Conservation (phyloP, 2,329 filamentous ascomycete genomes). For the Alternaria conjuncta region DNA sequence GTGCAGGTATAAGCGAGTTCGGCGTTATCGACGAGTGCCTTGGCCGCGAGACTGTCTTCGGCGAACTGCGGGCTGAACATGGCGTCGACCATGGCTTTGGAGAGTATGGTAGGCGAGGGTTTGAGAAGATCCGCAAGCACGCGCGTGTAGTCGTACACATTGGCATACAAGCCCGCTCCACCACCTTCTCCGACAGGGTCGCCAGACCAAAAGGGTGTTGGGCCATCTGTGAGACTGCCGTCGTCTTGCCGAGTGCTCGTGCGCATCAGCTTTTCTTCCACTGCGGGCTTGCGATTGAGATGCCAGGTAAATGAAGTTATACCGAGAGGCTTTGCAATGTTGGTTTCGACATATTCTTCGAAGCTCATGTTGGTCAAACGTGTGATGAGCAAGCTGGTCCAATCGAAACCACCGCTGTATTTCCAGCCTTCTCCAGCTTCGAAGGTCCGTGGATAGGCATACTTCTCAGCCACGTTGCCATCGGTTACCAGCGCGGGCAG, state of each 20-base stretch:
- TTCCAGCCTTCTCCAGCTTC: slow-evolving; percentile 56
- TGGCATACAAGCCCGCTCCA: slow-evolving; percentile 30
- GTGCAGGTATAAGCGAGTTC: slow-evolving; percentile 4
- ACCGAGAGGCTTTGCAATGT: slow-evolving; percentile 53
- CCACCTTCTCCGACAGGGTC: slow-evolving; percentile 20
- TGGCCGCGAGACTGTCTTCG: slow-evolving; percentile 27
- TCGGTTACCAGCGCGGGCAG: slow-evolving; percentile 3
- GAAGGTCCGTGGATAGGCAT: slow-evolving; percentile 35
- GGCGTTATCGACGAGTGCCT: slow-evolving; percentile 34
- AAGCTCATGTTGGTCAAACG: slow-evolving; percentile 47
- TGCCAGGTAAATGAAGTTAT: slow-evolving; percentile 39
- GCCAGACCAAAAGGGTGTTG: slow-evolving; percentile 16
- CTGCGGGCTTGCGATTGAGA: slow-evolving; percentile 18
- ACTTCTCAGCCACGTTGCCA: slow-evolving; percentile 37
- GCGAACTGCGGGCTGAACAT: slow-evolving; percentile 34
- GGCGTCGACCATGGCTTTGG: slow-evolving; percentile 21
- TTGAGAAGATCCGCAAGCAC: slow-evolving; percentile 31
- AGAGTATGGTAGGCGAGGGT: slow-evolving; percentile 21
- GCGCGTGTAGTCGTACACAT: slow-evolving; percentile 29
- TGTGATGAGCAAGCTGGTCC: slow-evolving; percentile 56
- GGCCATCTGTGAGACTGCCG: slow-evolving; percentile 20
- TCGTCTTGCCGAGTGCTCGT: slow-evolving; percentile 24
- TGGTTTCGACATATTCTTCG: slow-evolving; percentile 51
- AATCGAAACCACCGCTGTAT: slow-evolving; percentile 58
- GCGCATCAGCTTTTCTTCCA: slow-evolving; percentile 23